Percentiles rank a stretch among this genome's conserved stretches.
Evolutionary conservation across 2,329 filamentous ascomycete species (phyloP).

Genomic region (Scedosporium apiospermum): DNA sequence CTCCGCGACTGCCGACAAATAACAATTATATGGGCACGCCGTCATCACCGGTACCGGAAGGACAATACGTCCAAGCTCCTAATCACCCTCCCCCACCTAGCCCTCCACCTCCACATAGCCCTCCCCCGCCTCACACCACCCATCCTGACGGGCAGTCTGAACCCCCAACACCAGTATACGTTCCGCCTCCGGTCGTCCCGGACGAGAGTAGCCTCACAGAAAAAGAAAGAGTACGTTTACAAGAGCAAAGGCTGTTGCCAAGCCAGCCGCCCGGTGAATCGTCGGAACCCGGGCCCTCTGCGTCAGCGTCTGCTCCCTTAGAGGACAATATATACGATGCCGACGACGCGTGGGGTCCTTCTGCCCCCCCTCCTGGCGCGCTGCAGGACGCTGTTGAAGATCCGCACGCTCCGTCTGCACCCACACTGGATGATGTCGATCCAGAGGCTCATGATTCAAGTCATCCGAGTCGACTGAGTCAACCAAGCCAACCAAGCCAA

Average conservation of each 20-base stretch:
- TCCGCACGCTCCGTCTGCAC: conserved; percentile 28
- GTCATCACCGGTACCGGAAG: neutral
- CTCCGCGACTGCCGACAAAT: neutral
- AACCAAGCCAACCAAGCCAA: neutral
- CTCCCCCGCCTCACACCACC: neutral
- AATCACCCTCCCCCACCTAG: conserved; percentile 8
- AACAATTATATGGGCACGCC: neutral
- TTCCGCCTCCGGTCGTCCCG: conserved; percentile 51
- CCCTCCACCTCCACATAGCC: conserved; percentile 5
- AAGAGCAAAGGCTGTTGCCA: conserved; percentile 71
- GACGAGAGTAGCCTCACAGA: conserved; percentile 61
- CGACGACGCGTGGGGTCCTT: conserved; percentile 24
- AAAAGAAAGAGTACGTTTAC: conserved; percentile 69
- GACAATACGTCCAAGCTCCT: neutral
- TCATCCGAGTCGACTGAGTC: neutral
- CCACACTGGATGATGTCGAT: conserved; percentile 33
- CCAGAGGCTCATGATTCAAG: neutral
- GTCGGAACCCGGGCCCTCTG: conserved; percentile 23
- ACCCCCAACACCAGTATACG: conserved; percentile 33
- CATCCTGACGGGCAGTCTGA: conserved; percentile 13
- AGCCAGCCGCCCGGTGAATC: conserved; percentile 51
- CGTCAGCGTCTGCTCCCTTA: conserved; percentile 17
- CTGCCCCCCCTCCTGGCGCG: conserved; percentile 5
- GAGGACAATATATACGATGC: conserved; percentile 44
- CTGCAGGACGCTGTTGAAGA: neutral